Conservation (phyloP, 2,329 filamentous ascomycete species). For the Aspergillus glaucus region DNA sequence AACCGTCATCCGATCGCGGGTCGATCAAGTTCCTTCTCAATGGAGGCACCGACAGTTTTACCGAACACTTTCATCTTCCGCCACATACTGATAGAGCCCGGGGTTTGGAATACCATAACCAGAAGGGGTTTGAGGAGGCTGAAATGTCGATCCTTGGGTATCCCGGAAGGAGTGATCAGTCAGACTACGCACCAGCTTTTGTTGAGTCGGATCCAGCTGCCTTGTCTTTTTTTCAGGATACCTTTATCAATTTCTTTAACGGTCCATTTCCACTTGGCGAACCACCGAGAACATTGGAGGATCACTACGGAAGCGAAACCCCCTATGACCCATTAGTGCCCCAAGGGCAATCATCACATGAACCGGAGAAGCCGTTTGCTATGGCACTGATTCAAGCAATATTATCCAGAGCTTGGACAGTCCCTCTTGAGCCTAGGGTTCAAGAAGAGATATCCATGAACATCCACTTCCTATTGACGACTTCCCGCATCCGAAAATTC, state of each 20-base stretch:
- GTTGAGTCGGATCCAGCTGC: constrained; percentile 19
- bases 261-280: constrained; percentile 25
- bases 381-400: constrained; percentile 37
- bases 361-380: constrained; percentile 33
- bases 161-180: constrained; percentile 8
- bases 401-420: constrained; percentile 30
- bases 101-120: constrained; percentile 32
- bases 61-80: constrained; percentile 40
- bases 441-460: constrained; percentile 36
- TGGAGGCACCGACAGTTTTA: constrained; percentile 41
- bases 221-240: constrained; percentile 29
- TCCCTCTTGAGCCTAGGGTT: constrained; percentile 31
- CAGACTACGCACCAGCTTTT: constrained; percentile 14
- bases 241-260: constrained; percentile 34
- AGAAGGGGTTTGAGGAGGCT: constrained; percentile 19
- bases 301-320: constrained; percentile 15
- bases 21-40: constrained; percentile 44
- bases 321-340: constrained; percentile 12
- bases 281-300: constrained; percentile 16
- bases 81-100: constrained; percentile 33
- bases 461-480: constrained; percentile 36
- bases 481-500: constrained; percentile 37
- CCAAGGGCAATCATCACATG: constrained; percentile 20
- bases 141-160: constrained; percentile 14
- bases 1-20: constrained; percentile 35